Percentiles rank a stretch among this genome's conserved stretches.
These are phyloP conservation scores for Eimeria mitis DNA, from an alignment of 169 alveolate species.

Conservation along the genomic window DNA sequence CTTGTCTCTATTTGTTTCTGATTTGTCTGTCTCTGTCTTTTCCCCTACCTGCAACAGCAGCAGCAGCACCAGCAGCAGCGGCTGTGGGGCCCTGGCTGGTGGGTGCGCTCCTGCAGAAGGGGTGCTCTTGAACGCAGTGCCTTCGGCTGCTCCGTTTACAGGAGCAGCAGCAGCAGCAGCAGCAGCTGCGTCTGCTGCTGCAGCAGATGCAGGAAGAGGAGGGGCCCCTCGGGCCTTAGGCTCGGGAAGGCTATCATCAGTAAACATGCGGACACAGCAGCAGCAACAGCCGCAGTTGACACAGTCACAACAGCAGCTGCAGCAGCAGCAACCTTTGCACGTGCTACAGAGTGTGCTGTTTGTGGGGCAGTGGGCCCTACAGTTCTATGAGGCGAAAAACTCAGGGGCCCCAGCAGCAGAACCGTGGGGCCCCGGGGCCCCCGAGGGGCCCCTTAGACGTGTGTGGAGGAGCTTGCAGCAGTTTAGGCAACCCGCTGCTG, in stretches of 20 bases:
- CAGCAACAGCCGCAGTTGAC: neutral
- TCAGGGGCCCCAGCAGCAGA: neutral
- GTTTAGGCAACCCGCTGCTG: neutral
- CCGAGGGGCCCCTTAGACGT: slow-evolving; percentile 1
- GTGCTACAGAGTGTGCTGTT: slow-evolving; percentile 22
- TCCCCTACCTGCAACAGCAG: slow-evolving; percentile 46
- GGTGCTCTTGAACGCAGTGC: neutral
- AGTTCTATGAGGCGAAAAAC: slow-evolving; percentile 1
- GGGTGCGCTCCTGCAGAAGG: neutral
- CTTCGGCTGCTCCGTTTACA: neutral
- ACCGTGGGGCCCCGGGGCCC: too few relatives aligned
- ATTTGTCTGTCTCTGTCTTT: slow-evolving; percentile 24
- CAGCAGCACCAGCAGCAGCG: slow-evolving; percentile 35
- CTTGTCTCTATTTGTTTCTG: slow-evolving; percentile 10
- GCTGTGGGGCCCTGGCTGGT: slow-evolving; percentile 6
- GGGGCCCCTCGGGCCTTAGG: neutral
- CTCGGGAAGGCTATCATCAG: neutral
- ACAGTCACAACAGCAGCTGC: slow-evolving; percentile 9
- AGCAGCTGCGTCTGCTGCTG: slow-evolving; percentile 13
- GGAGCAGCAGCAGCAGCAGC: slow-evolving; percentile 10
- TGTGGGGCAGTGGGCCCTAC: slow-evolving; percentile 33
- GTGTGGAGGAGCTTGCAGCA: slow-evolving; percentile 8
- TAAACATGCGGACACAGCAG: neutral
- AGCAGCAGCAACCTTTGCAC: slow-evolving; percentile 10
- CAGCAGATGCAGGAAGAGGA: neutral